Base-by-base conservation (phyloP, 768 basidiomycete species). In the Agrocybe praecox region DNA sequence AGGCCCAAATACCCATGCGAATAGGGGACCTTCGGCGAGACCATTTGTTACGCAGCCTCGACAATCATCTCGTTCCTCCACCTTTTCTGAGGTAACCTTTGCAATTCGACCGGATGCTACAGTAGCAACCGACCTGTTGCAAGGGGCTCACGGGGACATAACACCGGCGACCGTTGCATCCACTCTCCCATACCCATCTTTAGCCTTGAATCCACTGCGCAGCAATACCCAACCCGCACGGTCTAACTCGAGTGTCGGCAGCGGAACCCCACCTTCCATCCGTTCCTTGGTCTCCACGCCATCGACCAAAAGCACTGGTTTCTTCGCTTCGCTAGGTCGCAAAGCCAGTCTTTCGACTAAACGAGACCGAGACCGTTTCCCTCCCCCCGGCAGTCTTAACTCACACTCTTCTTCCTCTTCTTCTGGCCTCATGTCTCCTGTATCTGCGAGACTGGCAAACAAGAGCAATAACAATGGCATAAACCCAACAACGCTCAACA, bases 81-180 rank as follows among this genome's bases (percentile, higher is more conserved):
- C 86, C 61, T 82, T 84, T 15, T 90, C 91, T 4, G 89, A 90
- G 61, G 82, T 80, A 43, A 91, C 91, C 0, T 94, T 94, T 70
- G 90, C 92, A 15, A 81, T 82, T 23, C 86, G 92, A 24, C 76
- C 86, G n/a, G 92, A 94, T 63, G 89, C 92, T 10, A 86, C 83
- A 54, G 77, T 79, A 22, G 92, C 92, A 6, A 92, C 91, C 2
- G 92, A 94, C 68, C 79, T 94, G 12, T 78, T 85, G 4, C 65
- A 72, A 33, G 70, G 70, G 12, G 71, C 79, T 23, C 76, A 73
- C 54, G 53, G 73, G 63, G 85, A 88, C 62, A 67, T 81, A 53
- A 74, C 77, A 14, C 77, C 80, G 1, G 77, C 87, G n/a, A 80
- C 76, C 52, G 72, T 79, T 8, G 83, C 85, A 0, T 83, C 87